Percentiles rank a stretch among this genome's conserved stretches.
These are phyloP conservation scores for Colletotrichum eremochloae DNA, from an alignment of 2,329 filamentous ascomycete species.

Conservation along the genomic window DNA sequence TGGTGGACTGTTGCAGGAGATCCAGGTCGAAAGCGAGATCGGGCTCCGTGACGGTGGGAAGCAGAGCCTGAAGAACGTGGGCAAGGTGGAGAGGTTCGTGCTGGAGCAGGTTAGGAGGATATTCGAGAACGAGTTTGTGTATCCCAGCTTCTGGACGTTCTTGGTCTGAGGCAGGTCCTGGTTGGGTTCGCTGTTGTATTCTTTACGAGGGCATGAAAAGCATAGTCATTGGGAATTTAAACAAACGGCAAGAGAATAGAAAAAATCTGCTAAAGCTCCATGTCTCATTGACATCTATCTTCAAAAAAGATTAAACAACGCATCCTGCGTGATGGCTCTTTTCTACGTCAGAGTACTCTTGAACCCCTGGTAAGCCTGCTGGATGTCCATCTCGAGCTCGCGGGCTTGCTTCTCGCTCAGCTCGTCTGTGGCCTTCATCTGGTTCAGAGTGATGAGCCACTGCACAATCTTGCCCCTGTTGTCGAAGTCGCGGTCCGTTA, in stretches of 20 bases:
- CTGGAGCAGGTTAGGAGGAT: constrained; percentile 96
- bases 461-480: constrained; percentile 97
- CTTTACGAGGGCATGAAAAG: constrained; percentile 14
- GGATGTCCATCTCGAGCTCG: constrained; percentile 93
- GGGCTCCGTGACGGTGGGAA: constrained; percentile 91
- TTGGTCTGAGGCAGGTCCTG: constrained; percentile 65
- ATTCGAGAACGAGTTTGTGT: constrained; percentile 98
- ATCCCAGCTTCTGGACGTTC: constrained; percentile 98
- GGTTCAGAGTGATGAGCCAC: constrained; percentile 96
- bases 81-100: constrained; percentile 98
- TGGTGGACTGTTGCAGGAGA: constrained; percentile 88
- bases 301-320: background rate
- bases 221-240: background rate
- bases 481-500: constrained; percentile 95
- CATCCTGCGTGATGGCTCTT: background rate
- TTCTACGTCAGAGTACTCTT: constrained; percentile 78
- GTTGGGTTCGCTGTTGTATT: background rate
- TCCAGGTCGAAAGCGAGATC: constrained; percentile 97
- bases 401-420: constrained; percentile 87
- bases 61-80: constrained; percentile 97
- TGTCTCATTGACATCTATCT: constrained; percentile 29
- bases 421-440: constrained; percentile 97
- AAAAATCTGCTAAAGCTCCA: background rate
- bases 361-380: constrained; percentile 94
- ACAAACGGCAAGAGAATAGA: background rate